Evolutionary conservation across 768 basidiomycete species (phyloP).

Genomic region (Termitomyces sp.): DNA sequence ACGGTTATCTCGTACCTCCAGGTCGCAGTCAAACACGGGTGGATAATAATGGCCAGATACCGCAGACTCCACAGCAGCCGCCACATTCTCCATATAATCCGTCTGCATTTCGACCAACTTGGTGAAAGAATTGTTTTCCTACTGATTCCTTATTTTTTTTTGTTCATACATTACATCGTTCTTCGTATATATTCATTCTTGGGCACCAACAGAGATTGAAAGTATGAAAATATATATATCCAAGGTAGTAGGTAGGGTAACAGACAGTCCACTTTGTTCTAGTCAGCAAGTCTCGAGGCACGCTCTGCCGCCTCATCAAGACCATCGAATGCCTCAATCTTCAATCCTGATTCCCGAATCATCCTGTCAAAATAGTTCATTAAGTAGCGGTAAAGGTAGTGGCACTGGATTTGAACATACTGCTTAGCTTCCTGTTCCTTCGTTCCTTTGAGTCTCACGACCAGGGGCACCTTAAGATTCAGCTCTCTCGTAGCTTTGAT

Average conservation of each 20-base stretch:
- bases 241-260: constrained; percentile 5
- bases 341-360: constrained; percentile 88
- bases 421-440: constrained; percentile 94
- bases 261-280: constrained; percentile 17
- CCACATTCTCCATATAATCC: constrained; percentile 35
- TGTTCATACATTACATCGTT: constrained; percentile 33
- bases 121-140: constrained; percentile 32
- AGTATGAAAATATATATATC: constrained; percentile 10
- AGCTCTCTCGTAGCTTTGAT: constrained; percentile 97
- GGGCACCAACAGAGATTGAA: constrained; percentile 4
- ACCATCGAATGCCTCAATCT: constrained; percentile 90
- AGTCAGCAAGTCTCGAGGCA: constrained; percentile 66
- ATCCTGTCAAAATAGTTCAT: constrained; percentile 47
- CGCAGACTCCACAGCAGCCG: constrained; percentile 29
- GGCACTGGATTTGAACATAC: constrained; percentile 39
- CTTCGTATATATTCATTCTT: constrained; percentile 15
- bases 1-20: constrained; percentile 42
- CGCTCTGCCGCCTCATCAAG: constrained; percentile 87
- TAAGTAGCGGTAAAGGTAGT: not conserved
- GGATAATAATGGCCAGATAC: constrained; percentile 41
- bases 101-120: constrained; percentile 40
- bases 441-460: constrained; percentile 95
- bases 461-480: constrained; percentile 73
- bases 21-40: constrained; percentile 45
- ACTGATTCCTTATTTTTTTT: constrained; percentile 21